phyloP scores from a whole-genome alignment of 2,329 filamentous ascomycete species.

The Colletotrichum sidae region DNA sequence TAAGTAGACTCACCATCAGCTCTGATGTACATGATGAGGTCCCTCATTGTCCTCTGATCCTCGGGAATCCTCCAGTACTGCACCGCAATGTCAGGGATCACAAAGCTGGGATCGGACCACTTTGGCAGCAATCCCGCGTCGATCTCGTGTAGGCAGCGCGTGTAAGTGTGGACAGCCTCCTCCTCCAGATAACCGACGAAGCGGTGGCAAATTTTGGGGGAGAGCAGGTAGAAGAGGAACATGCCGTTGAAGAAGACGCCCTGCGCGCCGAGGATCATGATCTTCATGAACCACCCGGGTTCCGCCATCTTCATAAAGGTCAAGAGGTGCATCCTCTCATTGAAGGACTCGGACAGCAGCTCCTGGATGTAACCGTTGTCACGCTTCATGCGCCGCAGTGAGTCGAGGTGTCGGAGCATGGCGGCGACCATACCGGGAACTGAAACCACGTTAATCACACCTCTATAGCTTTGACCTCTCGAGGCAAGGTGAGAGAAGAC shows the following conservation, averaged over 20 bases:
- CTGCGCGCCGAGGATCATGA: conserved; percentile 91
- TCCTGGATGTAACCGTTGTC: conserved; percentile 99
- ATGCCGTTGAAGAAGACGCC: conserved; percentile 97
- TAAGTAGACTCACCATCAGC: conserved; percentile 63
- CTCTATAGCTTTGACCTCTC: not conserved
- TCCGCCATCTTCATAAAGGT: conserved; percentile 91
- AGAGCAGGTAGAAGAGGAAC: conserved; percentile 89
- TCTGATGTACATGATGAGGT: conserved; percentile 88
- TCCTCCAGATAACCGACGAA: conserved; percentile 98
- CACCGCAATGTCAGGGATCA: conserved; percentile 88
- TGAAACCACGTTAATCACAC: conserved; percentile 7
- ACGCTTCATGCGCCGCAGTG: conserved; percentile 84
- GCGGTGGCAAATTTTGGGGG: conserved; percentile 88
- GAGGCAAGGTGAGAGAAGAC: not conserved
- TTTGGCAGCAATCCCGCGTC: conserved; percentile 85
- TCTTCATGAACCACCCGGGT: conserved; percentile 84
- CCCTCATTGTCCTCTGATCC: conserved; percentile 82
- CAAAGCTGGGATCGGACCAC: conserved; percentile 78
- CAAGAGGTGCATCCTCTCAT: conserved; percentile 92
- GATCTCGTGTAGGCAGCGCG: conserved; percentile 86
- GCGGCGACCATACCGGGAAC: conserved; percentile 98
- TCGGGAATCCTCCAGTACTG: conserved; percentile 96
- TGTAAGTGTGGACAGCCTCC: conserved; percentile 96
- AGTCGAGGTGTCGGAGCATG: conserved; percentile 90
- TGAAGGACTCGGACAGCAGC: conserved; percentile 88